A percentile compares a stretch with the other conserved stretches of the same genome.
Conservation (phyloP, 2,329 filamentous ascomycete genomes). For the Ophiostoma populinum region DNA sequence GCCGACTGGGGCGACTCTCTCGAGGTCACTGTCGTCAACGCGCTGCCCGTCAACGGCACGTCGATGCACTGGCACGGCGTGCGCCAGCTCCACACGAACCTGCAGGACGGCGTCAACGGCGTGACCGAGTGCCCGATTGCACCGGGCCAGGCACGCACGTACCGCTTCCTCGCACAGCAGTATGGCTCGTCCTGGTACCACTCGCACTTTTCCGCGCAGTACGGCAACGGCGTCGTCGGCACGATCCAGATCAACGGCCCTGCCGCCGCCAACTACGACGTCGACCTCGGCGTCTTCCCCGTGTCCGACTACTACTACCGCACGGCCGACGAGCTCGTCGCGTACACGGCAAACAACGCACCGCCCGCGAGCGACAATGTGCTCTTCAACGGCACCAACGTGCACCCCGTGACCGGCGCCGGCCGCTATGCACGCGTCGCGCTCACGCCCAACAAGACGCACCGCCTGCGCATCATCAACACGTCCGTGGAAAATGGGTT, state of each 20-base stretch:
- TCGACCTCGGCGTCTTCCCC: slow-evolving; percentile 32
- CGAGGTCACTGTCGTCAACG: slow-evolving; percentile 10
- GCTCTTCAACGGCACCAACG: slow-evolving; percentile 27
- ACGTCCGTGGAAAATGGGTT: slow-evolving; percentile 30
- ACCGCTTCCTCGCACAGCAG: slow-evolving; percentile 20
- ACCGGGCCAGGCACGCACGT: slow-evolving; percentile 23
- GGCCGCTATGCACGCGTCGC: slow-evolving; percentile 20
- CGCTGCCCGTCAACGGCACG: slow-evolving; percentile 13
- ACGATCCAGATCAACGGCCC: slow-evolving; percentile 29
- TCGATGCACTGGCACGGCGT: slow-evolving; percentile 22
- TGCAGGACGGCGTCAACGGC: slow-evolving; percentile 19
- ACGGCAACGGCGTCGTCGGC: slow-evolving; percentile 32
- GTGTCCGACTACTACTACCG: slow-evolving; percentile 38
- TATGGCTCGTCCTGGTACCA: slow-evolving; percentile 28
- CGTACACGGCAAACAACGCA: slow-evolving; percentile 14
- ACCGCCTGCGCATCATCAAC: slow-evolving; percentile 33
- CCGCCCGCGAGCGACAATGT: slow-evolving; percentile 22
- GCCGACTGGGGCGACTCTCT: slow-evolving; percentile 13
- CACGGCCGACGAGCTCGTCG: slow-evolving; percentile 22
- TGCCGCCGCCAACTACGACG: slow-evolving; percentile 24
- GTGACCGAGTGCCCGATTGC: slow-evolving; percentile 36
- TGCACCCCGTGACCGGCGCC: slow-evolving; percentile 16
- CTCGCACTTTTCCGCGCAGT: slow-evolving; percentile 30
- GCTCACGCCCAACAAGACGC: slow-evolving; percentile 26
- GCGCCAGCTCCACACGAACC: slow-evolving; percentile 16